Evolutionary conservation across 805 yeast species (phyloP), one percentile per base, ranked within the genome.

Genomic region (Soucietia sequanensis): DNA sequence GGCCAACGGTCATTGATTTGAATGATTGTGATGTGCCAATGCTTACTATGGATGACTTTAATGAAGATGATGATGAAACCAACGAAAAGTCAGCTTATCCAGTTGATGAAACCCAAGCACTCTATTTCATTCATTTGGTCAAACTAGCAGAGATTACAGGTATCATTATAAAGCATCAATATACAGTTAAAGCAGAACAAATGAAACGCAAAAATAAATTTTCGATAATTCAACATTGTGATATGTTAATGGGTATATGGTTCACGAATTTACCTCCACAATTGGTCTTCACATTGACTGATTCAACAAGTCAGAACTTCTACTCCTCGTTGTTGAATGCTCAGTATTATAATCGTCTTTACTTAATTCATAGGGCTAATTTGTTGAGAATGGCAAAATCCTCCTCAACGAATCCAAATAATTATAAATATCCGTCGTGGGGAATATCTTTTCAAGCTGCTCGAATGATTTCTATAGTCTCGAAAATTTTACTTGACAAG

Each of bases 391-490:
- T 68, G 73, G 73, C 73, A 13, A 49, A 60, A 36, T 58, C 68
- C 16, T 56, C 60, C 8, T 58, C 69, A 2, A 58, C 68, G 2
- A 58, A 58, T 35, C 70, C 71, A 11, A 61, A 56, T 43, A 70
- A 65, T 50, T 70, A 60, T 60, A 68, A 53, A 45, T 80, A 78
- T 52, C 86, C 87, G 5, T 76, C 84, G n/a, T 79, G 86, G 82
- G 86, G 89, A 7, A 81, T 84, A 38, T 84, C 88, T 2, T 84
- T 83, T 66, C 87, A 82, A 56, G 85, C 90, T 1, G 88, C 93
- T 1, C 76, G 85, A 48, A 79, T 82, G 78, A 78, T 84, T 42
- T 73, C 84, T 4, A 67, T 75, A 27, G 79, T 85, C 35, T 70
- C 78, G 19, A 78, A 79, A 31, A 78, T 75, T 38, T 46, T 84